Conservation (phyloP, 768 basidiomycete species). For the Leccinellum albellum region DNA sequence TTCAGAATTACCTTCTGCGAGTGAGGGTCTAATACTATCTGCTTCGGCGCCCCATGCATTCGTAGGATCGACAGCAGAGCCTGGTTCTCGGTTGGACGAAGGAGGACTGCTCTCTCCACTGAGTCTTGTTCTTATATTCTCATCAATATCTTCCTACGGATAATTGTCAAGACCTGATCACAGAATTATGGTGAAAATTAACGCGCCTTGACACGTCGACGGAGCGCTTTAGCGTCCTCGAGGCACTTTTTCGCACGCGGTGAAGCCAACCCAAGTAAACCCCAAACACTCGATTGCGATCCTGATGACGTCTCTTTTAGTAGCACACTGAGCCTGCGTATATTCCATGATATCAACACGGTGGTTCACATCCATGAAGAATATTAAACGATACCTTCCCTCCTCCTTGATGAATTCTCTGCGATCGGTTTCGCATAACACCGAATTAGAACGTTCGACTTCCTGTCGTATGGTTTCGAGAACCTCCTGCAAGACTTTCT, state of each 20-base stretch:
- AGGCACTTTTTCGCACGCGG: background rate
- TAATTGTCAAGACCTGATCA: background rate
- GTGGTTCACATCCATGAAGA: background rate
- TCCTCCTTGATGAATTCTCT: conserved; percentile 1
- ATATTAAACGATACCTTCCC: background rate
- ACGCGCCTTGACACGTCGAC: conserved; percentile 4
- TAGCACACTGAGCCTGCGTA: background rate
- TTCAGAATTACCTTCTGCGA: background rate
- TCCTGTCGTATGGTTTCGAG: background rate
- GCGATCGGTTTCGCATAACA: conserved; percentile 6
- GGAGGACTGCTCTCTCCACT: background rate
- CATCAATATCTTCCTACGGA: conserved; percentile 5
- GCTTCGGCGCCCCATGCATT: background rate
- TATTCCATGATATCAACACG: background rate
- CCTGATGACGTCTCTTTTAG: background rate
- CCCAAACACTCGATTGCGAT: background rate
- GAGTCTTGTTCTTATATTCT: background rate
- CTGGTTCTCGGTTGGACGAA: background rate
- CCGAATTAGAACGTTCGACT: background rate
- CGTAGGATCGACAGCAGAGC: background rate
- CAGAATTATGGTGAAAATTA: background rate
- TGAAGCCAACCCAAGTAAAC: conserved; percentile 1
- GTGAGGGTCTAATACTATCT: too few species aligned
- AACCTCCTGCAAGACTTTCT: background rate
- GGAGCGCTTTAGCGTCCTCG: conserved; percentile 3